These are phyloP conservation scores for Corrigiola litoralis DNA, from an alignment of 179 eudicot genomes.

Conservation along the genomic window DNA sequence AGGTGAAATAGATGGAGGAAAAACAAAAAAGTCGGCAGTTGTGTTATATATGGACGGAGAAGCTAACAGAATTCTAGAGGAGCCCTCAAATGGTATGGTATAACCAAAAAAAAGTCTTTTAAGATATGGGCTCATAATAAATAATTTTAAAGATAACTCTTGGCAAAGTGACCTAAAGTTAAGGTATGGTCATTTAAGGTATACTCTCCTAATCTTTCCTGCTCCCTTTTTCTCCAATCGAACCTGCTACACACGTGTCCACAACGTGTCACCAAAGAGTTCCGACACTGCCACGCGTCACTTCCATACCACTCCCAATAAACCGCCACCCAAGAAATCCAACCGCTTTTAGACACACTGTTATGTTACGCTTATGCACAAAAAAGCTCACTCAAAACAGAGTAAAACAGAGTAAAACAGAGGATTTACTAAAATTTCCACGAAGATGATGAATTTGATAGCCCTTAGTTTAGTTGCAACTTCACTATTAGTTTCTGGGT, in stretches of 20 bases:
- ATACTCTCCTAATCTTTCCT: too few relatives aligned
- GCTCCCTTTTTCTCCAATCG: neutral
- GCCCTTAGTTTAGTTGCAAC: constrained; percentile 49
- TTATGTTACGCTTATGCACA: neutral
- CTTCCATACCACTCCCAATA: neutral
- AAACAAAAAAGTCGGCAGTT: too few relatives aligned
- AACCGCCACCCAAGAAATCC: neutral
- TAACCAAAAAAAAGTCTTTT: too few relatives aligned
- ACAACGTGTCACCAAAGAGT: constrained; percentile 16
- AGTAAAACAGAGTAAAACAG: neutral
- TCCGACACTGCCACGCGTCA: constrained; percentile 19
- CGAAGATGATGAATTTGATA: constrained; percentile 56
- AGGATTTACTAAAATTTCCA: neutral
- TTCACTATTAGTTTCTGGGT: constrained; percentile 45
- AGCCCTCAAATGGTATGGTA: too few relatives aligned
- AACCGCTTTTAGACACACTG: constrained; percentile 11
- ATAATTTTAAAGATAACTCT: too few relatives aligned
- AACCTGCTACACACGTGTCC: constrained; percentile 12
- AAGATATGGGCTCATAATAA: too few relatives aligned
- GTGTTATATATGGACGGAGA: too few relatives aligned
- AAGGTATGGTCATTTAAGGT: too few relatives aligned
- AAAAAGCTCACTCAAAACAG: neutral
- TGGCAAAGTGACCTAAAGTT: too few relatives aligned
- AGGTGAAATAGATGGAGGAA: too few relatives aligned
- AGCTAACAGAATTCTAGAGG: too few relatives aligned